Evolutionary conservation across 768 basidiomycete genomes (phyloP).

Genomic region (Xerocomus brunneocitrinus): DNA sequence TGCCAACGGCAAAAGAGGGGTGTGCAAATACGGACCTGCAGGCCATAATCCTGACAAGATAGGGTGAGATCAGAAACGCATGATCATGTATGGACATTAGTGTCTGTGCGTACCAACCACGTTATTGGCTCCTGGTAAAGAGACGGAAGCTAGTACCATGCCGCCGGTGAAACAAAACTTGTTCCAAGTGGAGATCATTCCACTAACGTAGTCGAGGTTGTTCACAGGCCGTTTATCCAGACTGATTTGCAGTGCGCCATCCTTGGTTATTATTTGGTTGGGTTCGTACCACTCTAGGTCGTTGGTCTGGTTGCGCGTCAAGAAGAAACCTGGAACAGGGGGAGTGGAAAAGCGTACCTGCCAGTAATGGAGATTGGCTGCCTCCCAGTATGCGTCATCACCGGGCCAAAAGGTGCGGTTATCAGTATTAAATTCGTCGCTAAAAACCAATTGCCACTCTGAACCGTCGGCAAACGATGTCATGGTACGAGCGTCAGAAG

Average conservation of each 20-base stretch:
- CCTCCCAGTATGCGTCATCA: slow-evolving; percentile 90
- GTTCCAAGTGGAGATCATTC: slow-evolving; percentile 71
- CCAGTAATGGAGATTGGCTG: slow-evolving; percentile 79
- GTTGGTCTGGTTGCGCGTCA: slow-evolving; percentile 42
- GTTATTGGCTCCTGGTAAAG: slow-evolving; percentile 61
- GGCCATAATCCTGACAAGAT: slow-evolving; percentile 61
- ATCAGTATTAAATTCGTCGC: slow-evolving; percentile 82
- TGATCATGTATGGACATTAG: neutral
- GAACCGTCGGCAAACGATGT: slow-evolving; percentile 50
- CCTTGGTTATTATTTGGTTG: slow-evolving; percentile 63
- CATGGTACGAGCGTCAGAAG: slow-evolving; percentile 50
- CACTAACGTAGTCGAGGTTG: slow-evolving; percentile 68
- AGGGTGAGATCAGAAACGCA: neutral
- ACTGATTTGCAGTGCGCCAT: slow-evolving; percentile 74
- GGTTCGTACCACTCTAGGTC: slow-evolving; percentile 92
- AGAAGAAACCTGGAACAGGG: neutral
- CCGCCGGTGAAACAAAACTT: slow-evolving; percentile 96
- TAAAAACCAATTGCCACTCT: slow-evolving; percentile 68
- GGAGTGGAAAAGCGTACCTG: slow-evolving; percentile 32
- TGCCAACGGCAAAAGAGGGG: neutral
- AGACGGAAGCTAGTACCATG: slow-evolving; percentile 63
- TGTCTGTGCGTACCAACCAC: slow-evolving; percentile 36
- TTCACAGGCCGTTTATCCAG: slow-evolving; percentile 63
- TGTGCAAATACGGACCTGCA: slow-evolving; percentile 34
- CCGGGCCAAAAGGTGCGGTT: slow-evolving; percentile 74